These are phyloP conservation scores for Orbilia javanica DNA, from an alignment of 2,329 filamentous ascomycete species.

Conservation along the genomic window DNA sequence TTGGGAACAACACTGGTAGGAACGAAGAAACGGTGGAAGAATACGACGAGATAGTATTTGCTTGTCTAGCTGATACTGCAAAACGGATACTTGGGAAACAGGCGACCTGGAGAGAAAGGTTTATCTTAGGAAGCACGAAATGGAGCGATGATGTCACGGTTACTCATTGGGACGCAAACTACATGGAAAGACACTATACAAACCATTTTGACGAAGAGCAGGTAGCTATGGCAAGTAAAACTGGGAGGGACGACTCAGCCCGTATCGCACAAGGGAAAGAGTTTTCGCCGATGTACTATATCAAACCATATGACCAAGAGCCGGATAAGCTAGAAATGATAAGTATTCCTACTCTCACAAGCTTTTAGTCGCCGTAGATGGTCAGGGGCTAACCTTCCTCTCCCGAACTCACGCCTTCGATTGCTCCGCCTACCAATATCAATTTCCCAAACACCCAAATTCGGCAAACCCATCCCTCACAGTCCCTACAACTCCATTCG, in stretches of 20 bases:
- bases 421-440: conserved; percentile 48
- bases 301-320: conserved; percentile 72
- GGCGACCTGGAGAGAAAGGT: conserved; percentile 73
- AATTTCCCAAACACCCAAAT: conserved; percentile 52
- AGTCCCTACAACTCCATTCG: conserved; percentile 23
- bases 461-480: conserved; percentile 29
- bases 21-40: conserved; percentile 64
- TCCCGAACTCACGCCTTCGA: conserved; percentile 37
- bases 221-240: conserved; percentile 65
- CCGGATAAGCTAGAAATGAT: conserved; percentile 74
- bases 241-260: conserved; percentile 62
- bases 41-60: conserved; percentile 77
- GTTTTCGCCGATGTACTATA: conserved; percentile 76
- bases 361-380: not conserved
- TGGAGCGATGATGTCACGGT: conserved; percentile 79
- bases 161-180: conserved; percentile 75
- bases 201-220: conserved; percentile 70
- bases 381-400: conserved; percentile 8
- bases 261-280: conserved; percentile 67
- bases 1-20: conserved; percentile 61
- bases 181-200: conserved; percentile 78
- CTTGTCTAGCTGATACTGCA: conserved; percentile 75
- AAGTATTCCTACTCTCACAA: conserved; percentile 17
- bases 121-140: conserved; percentile 77
- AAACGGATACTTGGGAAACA: conserved; percentile 73